These are phyloP conservation scores for Colletotrichum sp. DNA, from an alignment of 2,329 filamentous ascomycete species.

Conservation along the genomic window DNA sequence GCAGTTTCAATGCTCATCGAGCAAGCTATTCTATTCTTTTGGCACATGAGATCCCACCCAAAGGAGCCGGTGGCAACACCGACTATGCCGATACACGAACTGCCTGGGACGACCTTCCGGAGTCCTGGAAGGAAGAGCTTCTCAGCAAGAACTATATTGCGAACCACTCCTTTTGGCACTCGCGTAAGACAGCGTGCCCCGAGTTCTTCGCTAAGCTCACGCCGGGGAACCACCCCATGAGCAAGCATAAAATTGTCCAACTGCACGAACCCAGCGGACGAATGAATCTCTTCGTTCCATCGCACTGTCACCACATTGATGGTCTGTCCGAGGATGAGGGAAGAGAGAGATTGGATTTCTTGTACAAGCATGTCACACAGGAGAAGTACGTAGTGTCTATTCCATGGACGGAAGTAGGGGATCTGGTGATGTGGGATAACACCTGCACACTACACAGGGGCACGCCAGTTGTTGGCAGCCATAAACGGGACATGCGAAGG, in stretches of 20 bases:
- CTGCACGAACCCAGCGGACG: constrained; percentile 55
- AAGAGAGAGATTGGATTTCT: constrained; percentile 37
- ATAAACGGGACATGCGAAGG: constrained; percentile 57
- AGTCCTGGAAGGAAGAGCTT: constrained; percentile 36
- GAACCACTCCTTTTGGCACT: constrained; percentile 57
- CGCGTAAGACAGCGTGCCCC: constrained; percentile 55
- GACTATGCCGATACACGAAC: constrained; percentile 59
- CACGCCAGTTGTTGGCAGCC: constrained; percentile 53
- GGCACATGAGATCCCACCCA: constrained; percentile 54
- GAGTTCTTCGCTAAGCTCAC: constrained; percentile 52
- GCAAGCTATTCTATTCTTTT: constrained; percentile 57
- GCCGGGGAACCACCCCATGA: constrained; percentile 39
- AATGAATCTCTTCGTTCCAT: constrained; percentile 58
- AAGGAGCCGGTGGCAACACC: constrained; percentile 52
- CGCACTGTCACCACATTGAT: constrained; percentile 59
- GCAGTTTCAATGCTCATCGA: constrained; percentile 59
- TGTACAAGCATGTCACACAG: constrained; percentile 54
- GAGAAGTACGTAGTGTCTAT: constrained; percentile 50
- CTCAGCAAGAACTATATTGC: constrained; percentile 47
- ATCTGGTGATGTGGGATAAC: constrained; percentile 66
- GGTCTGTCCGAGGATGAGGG: constrained; percentile 39
- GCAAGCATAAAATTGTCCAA: constrained; percentile 54
- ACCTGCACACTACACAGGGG: constrained; percentile 59
- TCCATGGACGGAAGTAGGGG: constrained; percentile 52
- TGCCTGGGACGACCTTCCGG: constrained; percentile 52